phyloP scores from a whole-genome alignment of 805 yeast genomes.

The Saturnispora serradocipensis region DNA sequence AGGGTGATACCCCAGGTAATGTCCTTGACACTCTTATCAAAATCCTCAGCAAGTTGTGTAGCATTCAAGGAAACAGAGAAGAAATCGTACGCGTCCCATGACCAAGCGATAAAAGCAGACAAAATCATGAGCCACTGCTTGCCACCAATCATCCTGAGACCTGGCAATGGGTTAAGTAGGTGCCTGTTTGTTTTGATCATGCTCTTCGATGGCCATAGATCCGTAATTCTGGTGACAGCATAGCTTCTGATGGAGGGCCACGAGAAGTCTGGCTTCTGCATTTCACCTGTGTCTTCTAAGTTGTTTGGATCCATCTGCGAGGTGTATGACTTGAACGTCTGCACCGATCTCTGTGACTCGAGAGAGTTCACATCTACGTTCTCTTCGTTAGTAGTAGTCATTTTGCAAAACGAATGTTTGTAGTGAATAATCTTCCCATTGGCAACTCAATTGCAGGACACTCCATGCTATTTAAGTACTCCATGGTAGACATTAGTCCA shows the following conservation, averaged over 20 bases:
- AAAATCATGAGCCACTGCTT: conserved; percentile 50
- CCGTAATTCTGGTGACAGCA: conserved; percentile 37
- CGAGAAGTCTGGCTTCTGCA: conserved; percentile 26
- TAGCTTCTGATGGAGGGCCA: conserved; percentile 29
- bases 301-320: conserved; percentile 1
- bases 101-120: conserved; percentile 50
- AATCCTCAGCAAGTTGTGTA: conserved; percentile 35
- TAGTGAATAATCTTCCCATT: background rate
- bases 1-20: conserved; percentile 61
- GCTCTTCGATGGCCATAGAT: conserved; percentile 40
- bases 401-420: background rate
- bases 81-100: conserved; percentile 60
- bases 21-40: conserved; percentile 37
- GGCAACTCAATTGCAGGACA: background rate
- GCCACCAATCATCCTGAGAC: conserved; percentile 37
- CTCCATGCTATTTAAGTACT: background rate
- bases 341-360: conserved; percentile 6
- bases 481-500: background rate
- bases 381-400: background rate
- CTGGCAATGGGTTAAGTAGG: conserved; percentile 55
- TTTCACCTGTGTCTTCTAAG: conserved; percentile 6
- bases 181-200: conserved; percentile 28
- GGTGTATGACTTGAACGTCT: conserved; percentile 5
- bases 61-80: conserved; percentile 49
- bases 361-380: conserved; percentile 1